Percentiles rank a stretch among this genome's conserved stretches.
Conservation (phyloP, 805 yeast genomes). For the Starmerella sp. region DNA sequence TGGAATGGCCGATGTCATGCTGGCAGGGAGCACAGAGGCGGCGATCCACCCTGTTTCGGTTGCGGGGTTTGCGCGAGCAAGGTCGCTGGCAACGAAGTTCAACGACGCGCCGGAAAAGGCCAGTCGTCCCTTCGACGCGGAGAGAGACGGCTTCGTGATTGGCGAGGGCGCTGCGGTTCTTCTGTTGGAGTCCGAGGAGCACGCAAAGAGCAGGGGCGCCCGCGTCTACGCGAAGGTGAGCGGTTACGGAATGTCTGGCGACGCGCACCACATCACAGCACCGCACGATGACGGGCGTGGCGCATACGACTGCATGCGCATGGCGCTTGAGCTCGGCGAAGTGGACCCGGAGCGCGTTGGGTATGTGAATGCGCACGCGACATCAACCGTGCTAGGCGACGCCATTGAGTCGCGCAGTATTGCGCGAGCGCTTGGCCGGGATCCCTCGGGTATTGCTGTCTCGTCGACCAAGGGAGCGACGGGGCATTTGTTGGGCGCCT, state of each 20-base stretch:
- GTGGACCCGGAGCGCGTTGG: slow-evolving; percentile 42
- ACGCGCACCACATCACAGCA: slow-evolving; percentile 86
- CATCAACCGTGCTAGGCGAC: slow-evolving; percentile 85
- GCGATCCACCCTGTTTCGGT: slow-evolving; percentile 75
- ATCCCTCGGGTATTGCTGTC: slow-evolving; percentile 26
- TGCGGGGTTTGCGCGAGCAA: slow-evolving; percentile 85
- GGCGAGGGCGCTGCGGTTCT: slow-evolving; percentile 88
- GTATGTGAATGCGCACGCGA: slow-evolving; percentile 93
- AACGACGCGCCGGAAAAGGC: slow-evolving; percentile 54
- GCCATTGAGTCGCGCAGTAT: slow-evolving; percentile 76
- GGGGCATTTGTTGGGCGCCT: slow-evolving; percentile 92
- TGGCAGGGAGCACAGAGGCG: slow-evolving; percentile 92
- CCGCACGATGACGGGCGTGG: slow-evolving; percentile 78
- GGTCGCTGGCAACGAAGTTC: slow-evolving; percentile 55
- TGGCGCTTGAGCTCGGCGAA: slow-evolving; percentile 49
- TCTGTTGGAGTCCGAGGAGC: slow-evolving; percentile 63
- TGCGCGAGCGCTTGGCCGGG: slow-evolving; percentile 32
- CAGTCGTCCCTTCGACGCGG: slow-evolving; percentile 76
- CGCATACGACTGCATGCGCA: slow-evolving; percentile 69
- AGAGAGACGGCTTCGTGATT: slow-evolving; percentile 76
- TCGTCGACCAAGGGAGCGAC: slow-evolving; percentile 85
- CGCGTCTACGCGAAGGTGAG: slow-evolving; percentile 65
- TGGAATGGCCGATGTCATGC: slow-evolving; percentile 74
- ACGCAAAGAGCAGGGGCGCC: slow-evolving; percentile 56
- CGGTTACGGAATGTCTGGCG: slow-evolving; percentile 89